These are phyloP conservation scores for Pichia sorboxylosa DNA, from an alignment of 1,139 yeast genomes.

Conservation along the genomic window DNA sequence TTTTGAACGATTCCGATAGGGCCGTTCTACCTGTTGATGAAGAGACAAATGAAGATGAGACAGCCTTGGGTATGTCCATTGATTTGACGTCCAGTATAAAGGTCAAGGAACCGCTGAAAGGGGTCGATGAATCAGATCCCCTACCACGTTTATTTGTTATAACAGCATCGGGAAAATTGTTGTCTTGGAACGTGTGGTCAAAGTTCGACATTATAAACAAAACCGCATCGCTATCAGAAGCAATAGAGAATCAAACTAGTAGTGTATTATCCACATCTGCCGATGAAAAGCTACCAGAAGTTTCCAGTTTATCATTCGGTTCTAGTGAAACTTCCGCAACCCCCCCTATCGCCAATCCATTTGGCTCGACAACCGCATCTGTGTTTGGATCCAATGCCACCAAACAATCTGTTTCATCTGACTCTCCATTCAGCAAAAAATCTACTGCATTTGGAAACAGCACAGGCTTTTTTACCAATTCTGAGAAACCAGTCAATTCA, in stretches of 20 bases:
- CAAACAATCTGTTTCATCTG: slow-evolving; percentile 13
- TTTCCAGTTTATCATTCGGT: no score
- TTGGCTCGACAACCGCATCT: slow-evolving; percentile 8
- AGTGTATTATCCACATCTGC: no score
- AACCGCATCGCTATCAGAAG: slow-evolving; percentile 11
- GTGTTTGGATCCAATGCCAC: slow-evolving; percentile 7
- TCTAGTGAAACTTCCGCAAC: no score
- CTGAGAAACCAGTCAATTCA: no score
- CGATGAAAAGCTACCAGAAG: no score
- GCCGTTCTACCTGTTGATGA: slow-evolving; percentile 64
- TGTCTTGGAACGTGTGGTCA: slow-evolving; percentile 57
- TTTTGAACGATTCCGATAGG: slow-evolving; percentile 55
- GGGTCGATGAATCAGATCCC: slow-evolving; percentile 43
- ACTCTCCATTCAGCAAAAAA: no score
- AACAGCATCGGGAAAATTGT: slow-evolving; percentile 49
- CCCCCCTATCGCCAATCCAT: slow-evolving; percentile 6
- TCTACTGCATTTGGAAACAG: no score
- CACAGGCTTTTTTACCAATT: no score
- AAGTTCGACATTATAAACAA: slow-evolving; percentile 32
- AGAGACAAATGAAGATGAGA: slow-evolving; percentile 50
- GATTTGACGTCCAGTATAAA: slow-evolving; percentile 38
- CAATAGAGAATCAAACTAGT: not conserved
- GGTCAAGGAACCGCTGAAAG: slow-evolving; percentile 44
- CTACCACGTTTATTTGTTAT: slow-evolving; percentile 55
- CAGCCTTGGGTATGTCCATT: slow-evolving; percentile 57